Base-by-base conservation (phyloP, 148 eudicot species). In the Polygonum aviculare region DNA sequence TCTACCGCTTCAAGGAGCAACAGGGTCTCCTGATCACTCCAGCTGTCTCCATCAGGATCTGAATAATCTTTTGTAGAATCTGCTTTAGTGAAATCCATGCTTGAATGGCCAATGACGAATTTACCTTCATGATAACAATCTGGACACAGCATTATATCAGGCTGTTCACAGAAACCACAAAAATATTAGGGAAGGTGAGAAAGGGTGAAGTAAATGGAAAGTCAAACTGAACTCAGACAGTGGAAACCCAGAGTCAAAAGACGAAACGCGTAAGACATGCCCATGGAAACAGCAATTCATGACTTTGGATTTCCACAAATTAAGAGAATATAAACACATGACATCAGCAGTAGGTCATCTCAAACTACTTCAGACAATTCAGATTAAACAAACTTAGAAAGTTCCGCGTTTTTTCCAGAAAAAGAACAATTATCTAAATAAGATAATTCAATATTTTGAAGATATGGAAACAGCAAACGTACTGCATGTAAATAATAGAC, bases 11-110 rank as follows among this genome's bases (percentile, higher is more conserved):
- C 96, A 31, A 94, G 98, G 45, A 94, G 88, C 74, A 91, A 72
- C 3, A 94, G 82, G 26, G 98, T 94, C 85, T 94, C 98, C 85
- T 94, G 95, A 80, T 91, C 90, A 49, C 83, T 88, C 98, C 98
- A 94, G 86, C 79, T 90, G 52, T 90, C 97, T 72, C 93, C 92
- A 81, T 92, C 98, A 60, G 81, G 75, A 84, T 89, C 91, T 80
- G 85, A 88, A 81, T 80, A 85, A 82, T 87, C 91, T 72, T 86
- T 83, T 52, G 84, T 55, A n/a, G 91, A 79, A 83, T 88, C 90
- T 9, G 82, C 81, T 80, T 83, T 92, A 11, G 79, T 54, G 75
- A 94, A 92, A 83, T 94, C 97, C 74, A 92, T 77, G 84, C 96
- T 94, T 74, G 98, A 89, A 76, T 95, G 98, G 79, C 98, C 97